Evolutionary conservation across 192 early-diverging fungal genomes (phyloP).

Genomic region (Haplosporangium gracile): DNA sequence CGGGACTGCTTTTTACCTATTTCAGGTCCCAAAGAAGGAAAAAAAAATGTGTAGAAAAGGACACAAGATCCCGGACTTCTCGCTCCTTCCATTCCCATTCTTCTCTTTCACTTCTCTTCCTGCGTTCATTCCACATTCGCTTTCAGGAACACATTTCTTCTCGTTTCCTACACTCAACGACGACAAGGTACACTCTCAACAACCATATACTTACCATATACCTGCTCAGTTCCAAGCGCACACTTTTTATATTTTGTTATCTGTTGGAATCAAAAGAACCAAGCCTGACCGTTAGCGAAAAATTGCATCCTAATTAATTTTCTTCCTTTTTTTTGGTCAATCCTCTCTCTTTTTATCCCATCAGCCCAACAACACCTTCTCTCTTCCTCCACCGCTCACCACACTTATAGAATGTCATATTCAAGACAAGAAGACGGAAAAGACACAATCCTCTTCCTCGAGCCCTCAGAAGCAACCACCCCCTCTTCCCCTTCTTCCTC

Average conservation of each 20-base stretch:
- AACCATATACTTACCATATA: too few species aligned
- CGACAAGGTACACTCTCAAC: not conserved
- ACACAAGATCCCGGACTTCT: not conserved
- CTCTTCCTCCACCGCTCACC: not conserved
- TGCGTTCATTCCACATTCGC: not conserved
- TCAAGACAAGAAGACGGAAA: not conserved
- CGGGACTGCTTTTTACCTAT: not conserved
- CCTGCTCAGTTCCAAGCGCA: too few species aligned
- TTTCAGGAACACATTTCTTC: not conserved
- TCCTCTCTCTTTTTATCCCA: not conserved
- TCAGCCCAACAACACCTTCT: not conserved
- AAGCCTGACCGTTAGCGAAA: not conserved
- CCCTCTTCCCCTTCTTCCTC: not conserved
- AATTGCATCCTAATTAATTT: not conserved
- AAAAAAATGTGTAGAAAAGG: not conserved
- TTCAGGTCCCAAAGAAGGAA: slow-evolving; percentile 8
- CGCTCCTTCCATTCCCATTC: not conserved
- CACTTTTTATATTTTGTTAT: too few species aligned
- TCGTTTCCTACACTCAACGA: not conserved
- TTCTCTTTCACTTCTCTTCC: not conserved
- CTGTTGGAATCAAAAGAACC: too few species aligned
- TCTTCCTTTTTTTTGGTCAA: not conserved
- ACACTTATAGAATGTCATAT: not conserved
- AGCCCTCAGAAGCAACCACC: not conserved
- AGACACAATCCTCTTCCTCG: not conserved